A percentile compares a stretch with the other conserved stretches of the same genome.
Conservation (phyloP, 129 eudicot genomes). For the Helianthus tuberosus region DNA sequence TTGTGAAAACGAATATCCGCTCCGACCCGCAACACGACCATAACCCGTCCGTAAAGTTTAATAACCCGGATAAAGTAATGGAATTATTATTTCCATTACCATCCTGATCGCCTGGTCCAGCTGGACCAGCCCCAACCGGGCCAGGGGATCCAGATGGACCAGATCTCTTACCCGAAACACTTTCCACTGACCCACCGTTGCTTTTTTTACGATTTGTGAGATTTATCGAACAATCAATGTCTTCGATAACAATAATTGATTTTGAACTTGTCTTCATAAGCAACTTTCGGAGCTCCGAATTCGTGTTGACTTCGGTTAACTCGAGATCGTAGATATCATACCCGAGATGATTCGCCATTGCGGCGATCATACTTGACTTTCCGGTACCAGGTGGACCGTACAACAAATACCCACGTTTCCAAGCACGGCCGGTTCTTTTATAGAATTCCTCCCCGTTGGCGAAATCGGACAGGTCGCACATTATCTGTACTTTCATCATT, state of each 20-base stretch:
- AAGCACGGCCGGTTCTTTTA: conserved; percentile 92
- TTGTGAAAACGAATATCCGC: conserved; percentile 91
- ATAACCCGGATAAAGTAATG: conserved; percentile 78
- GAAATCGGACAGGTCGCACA: conserved; percentile 76
- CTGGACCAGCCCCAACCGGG: conserved; percentile 24
- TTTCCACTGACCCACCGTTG: conserved; percentile 11
- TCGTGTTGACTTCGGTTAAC: conserved; percentile 78
- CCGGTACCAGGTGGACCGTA: conserved; percentile 98
- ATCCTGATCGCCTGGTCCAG: conserved; percentile 43
- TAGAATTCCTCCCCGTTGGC: conserved; percentile 83
- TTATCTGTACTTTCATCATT: conserved; percentile 52
- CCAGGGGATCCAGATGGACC: conserved; percentile 9
- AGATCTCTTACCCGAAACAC: conserved; percentile 21
- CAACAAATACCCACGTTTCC: conserved; percentile 87
- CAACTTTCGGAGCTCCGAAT: conserved; percentile 79
- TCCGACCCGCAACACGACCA: conserved; percentile 98
- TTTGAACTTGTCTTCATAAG: conserved; percentile 92
- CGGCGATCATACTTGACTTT: conserved; percentile 96
- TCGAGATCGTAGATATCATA: conserved; percentile 94
- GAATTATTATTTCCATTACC: conserved; percentile 36
- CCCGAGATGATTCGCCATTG: conserved; percentile 88
- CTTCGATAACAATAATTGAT: conserved; percentile 92
- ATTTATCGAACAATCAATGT: conserved; percentile 86
- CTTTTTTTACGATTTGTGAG: conserved; percentile 56
- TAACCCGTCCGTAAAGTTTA: conserved; percentile 91